These are phyloP conservation scores for Hordeum marinum DNA, from an alignment of 176 grass and related monocot genomes.

Conservation along the genomic window DNA sequence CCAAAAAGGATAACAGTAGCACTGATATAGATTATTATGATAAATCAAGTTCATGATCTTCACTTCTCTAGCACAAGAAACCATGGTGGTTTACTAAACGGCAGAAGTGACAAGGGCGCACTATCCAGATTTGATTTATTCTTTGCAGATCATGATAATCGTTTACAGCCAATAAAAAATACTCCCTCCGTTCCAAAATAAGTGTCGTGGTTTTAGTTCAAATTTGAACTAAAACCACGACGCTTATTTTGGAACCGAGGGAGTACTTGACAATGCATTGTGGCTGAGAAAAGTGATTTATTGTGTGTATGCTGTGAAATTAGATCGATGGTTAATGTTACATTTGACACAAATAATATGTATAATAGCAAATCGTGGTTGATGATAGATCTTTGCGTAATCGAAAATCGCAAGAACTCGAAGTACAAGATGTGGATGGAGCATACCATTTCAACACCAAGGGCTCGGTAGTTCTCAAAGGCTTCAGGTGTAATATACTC, in stretches of 20 bases:
- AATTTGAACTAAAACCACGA: no score
- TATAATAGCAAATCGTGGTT: background rate
- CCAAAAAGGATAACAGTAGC: background rate
- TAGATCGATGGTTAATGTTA: background rate
- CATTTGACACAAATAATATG: background rate
- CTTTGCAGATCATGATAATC: no score
- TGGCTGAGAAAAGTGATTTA: background rate
- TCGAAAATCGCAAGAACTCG: background rate
- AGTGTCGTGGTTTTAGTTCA: no score
- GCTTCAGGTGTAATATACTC: conserved; percentile 93
- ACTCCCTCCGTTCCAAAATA: no score
- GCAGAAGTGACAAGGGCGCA: background rate
- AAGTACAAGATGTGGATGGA: conserved; percentile 2
- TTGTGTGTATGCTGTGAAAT: background rate
- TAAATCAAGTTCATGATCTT: background rate
- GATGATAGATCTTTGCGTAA: background rate
- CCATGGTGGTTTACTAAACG: background rate
- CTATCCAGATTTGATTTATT: background rate
- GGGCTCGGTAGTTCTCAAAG: conserved; percentile 69
- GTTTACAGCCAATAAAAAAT: no score
- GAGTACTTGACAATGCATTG: background rate
- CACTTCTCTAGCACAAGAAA: background rate
- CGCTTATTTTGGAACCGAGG: no score
- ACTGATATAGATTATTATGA: background rate
- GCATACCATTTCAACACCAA: conserved; percentile 88